Base-by-base conservation (phyloP, 805 yeast species). In the Candida maltosa region DNA sequence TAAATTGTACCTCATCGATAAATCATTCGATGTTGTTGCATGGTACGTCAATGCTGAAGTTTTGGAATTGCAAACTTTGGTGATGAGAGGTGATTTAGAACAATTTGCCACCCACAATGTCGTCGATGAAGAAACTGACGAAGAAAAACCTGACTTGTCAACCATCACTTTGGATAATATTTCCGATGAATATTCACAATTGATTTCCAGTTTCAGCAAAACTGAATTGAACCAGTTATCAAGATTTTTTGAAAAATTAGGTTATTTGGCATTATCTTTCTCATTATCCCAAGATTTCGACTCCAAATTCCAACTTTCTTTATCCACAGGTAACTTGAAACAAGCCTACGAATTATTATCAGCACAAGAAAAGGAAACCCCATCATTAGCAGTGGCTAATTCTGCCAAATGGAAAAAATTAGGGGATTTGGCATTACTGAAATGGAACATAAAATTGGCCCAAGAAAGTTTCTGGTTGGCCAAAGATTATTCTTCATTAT, bases 21-120 rank as follows among this genome's bases (percentile, higher is more conserved):
- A 88, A 65, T 88, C 91, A 42, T 75, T 88, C 54, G 83, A 84
- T 46, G 82, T 93, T 32, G 68, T 83, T 27, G 78, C 95, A 16
- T 88, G 89, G 70, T 79, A 73, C 52, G 73, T 93, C 34, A 86
- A 95, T 23, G 65, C 91, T 23, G 77, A 88, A 7, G 95, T 93
- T 4, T 73, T 93, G 46, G 97, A 91, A 67, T 89, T 88, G 66
- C 97, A 93, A 70, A 93, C 99, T 1, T 78, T 89, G 38, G 96
- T 91, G 3, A 73, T 91, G 62, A 82, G 98, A 57, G 97, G 97
- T 33, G 97, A 94, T 55, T 65, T 89, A 48, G 96, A 88, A 45
- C 83, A 79, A 46, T 65, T 59, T 42, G 66, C 69, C 12, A 46
- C 57, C 7, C 45, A 49, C 28, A 47, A 45, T 6, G 34, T 54